Conservation (phyloP, 805 yeast genomes). For the Candida schatavii region DNA sequence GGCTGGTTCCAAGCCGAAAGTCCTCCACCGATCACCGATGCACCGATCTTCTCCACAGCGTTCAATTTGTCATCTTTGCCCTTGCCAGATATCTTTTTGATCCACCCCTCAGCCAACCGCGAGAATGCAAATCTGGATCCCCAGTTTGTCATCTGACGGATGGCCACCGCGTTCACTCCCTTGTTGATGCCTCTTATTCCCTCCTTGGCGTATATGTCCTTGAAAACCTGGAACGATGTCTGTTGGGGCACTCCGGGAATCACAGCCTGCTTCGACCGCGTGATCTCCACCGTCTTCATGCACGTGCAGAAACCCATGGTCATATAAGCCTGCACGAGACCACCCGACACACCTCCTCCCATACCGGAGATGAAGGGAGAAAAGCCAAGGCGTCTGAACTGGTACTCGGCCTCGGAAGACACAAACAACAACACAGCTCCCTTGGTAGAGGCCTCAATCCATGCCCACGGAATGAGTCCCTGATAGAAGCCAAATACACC, state of each 20-base stretch:
- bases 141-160: slow-evolving; percentile 98
- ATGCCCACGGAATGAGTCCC: slow-evolving; percentile 98
- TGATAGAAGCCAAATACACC: slow-evolving; percentile 92
- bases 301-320: slow-evolving; percentile 99
- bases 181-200: slow-evolving; percentile 94
- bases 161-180: slow-evolving; percentile 99
- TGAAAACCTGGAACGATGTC: slow-evolving; percentile 81
- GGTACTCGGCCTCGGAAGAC: slow-evolving; percentile 87
- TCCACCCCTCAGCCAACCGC: slow-evolving; percentile 84
- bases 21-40: slow-evolving; percentile 94
- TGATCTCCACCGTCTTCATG: slow-evolving; percentile 98
- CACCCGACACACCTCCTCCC: slow-evolving; percentile 94
- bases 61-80: slow-evolving; percentile 54
- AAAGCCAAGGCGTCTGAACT: slow-evolving; percentile 59
- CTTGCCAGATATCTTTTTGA: slow-evolving; percentile 64
- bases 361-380: slow-evolving; percentile 79
- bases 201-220: slow-evolving; percentile 77
- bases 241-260: slow-evolving; percentile 67
- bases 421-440: slow-evolving; percentile 95
- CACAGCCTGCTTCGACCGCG: slow-evolving; percentile 72
- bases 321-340: slow-evolving; percentile 92
- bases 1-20: slow-evolving; percentile 99
- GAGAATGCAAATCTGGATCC: slow-evolving; percentile 95
- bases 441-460: slow-evolving; percentile 99
- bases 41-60: slow-evolving; percentile 77